Conservation (phyloP, 805 yeast genomes). For the Hermanozyma aechmeae region DNA sequence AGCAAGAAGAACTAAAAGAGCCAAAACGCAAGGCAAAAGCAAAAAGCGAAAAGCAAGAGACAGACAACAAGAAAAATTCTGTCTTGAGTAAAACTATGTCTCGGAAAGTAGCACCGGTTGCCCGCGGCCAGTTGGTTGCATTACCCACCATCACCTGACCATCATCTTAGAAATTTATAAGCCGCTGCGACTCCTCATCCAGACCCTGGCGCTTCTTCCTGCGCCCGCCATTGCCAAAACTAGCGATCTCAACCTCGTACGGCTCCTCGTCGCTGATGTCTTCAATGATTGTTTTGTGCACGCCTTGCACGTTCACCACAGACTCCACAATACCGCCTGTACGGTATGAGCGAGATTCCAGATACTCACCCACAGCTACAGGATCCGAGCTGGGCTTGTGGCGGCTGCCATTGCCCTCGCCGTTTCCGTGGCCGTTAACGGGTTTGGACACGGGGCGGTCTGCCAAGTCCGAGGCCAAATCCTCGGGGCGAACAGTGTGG, state of each 20-base stretch:
- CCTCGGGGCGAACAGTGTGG: too few relatives aligned
- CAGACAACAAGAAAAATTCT: too few relatives aligned
- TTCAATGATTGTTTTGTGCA: conserved; percentile 77
- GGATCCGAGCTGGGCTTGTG: neutral
- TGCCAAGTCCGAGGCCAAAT: too few relatives aligned
- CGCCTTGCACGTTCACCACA: conserved; percentile 76
- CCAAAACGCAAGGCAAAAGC: too few relatives aligned
- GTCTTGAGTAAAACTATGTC: too few relatives aligned
- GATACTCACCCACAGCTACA: conserved; percentile 12
- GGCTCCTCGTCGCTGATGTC: conserved; percentile 41
- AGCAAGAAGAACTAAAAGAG: too few relatives aligned
- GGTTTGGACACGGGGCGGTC: too few relatives aligned
- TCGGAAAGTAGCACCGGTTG: too few relatives aligned
- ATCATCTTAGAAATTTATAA: conserved; percentile 7
- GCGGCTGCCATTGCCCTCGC: conserved; percentile 1
- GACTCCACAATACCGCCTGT: conserved; percentile 72
- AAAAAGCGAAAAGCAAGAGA: too few relatives aligned
- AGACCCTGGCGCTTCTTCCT: conserved; percentile 4
- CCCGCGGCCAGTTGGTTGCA: too few relatives aligned
- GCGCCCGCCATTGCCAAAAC: conserved; percentile 3
- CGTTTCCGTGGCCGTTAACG: too few relatives aligned
- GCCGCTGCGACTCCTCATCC: conserved; percentile 10
- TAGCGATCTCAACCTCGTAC: conserved; percentile 15
- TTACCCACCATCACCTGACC: too few relatives aligned
- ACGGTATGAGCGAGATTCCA: conserved; percentile 28